Conservation (phyloP, 371 early-diverging fungal genomes). For the Mortierella polycephala region DNA sequence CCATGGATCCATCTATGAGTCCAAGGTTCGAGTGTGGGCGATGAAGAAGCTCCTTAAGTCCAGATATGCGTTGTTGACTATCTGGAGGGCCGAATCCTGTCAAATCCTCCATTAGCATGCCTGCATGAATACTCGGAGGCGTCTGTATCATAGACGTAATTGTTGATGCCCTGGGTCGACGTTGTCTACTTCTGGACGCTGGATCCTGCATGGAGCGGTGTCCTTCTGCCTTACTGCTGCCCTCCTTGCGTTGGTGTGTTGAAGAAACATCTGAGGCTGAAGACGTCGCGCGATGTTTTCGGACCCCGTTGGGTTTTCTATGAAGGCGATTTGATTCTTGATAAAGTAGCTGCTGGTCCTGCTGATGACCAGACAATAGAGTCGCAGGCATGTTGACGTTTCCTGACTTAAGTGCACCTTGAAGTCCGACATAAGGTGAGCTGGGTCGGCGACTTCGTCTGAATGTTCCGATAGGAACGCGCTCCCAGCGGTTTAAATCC, state of each 20-base stretch:
- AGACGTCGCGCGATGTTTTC: constrained; percentile 20
- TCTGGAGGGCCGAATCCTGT: background rate
- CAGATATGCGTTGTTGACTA: background rate
- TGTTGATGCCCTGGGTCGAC: background rate
- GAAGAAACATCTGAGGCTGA: constrained; percentile 14
- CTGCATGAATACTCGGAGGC: constrained; percentile 23
- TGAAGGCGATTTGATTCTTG: constrained; percentile 23
- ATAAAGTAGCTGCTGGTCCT: constrained; percentile 22
- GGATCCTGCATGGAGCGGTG: constrained; percentile 2
- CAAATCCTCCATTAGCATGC: constrained; percentile 21
- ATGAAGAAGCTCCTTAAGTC: constrained; percentile 5
- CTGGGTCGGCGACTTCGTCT: constrained; percentile 55
- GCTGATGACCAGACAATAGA: constrained; percentile 32
- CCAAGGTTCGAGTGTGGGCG: background rate
- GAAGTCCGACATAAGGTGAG: constrained; percentile 38
- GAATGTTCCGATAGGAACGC: constrained; percentile 71
- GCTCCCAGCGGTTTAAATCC: constrained; percentile 70
- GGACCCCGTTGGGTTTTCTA: constrained; percentile 1
- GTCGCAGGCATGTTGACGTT: constrained; percentile 47
- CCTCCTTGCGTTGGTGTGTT: background rate
- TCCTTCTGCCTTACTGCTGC: background rate
- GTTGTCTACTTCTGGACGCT: background rate
- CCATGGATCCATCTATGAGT: background rate
- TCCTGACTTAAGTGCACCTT: constrained; percentile 45
- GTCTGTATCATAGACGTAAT: constrained; percentile 6